Conservation (phyloP, 192 early-diverging fungal species). For the Gigaspora rosea region DNA sequence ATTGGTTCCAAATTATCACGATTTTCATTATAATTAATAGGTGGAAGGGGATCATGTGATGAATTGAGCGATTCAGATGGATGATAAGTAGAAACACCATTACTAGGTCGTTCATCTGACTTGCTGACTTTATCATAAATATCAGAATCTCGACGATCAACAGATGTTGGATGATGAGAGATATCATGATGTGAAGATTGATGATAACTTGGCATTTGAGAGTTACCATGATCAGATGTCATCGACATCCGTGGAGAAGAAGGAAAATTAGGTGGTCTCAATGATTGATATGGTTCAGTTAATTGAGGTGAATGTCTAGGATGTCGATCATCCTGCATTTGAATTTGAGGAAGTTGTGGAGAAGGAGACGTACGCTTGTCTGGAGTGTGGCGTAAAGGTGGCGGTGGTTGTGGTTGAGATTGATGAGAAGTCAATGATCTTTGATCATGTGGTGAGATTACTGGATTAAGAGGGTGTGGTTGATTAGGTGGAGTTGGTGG, state of each 20-base stretch:
- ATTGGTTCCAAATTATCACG: conserved; percentile 1
- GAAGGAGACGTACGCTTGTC: conserved; percentile 28
- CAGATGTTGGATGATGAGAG: neutral
- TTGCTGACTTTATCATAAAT: conserved; percentile 24
- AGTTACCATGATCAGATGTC: conserved; percentile 8
- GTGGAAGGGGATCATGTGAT: conserved; percentile 16
- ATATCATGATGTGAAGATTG: conserved; percentile 18
- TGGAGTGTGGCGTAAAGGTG: conserved; percentile 6
- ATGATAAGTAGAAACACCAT: conserved; percentile 18
- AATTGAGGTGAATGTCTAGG: conserved; percentile 22
- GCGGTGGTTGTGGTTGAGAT: conserved; percentile 11
- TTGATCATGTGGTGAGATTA: conserved; percentile 23
- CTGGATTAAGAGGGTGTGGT: conserved; percentile 4
- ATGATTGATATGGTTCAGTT: conserved; percentile 19
- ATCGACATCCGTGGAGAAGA: conserved; percentile 18
- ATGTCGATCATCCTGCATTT: conserved; percentile 1
- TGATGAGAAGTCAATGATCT: neutral
- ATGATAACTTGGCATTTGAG: conserved; percentile 4
- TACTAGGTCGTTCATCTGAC: neutral
- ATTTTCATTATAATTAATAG: conserved; percentile 15
- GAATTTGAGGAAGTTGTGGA: conserved; percentile 28
- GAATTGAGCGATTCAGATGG: neutral
- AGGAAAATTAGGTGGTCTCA: neutral
- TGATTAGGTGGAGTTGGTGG: conserved; percentile 30
- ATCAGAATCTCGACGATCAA: conserved; percentile 32